Evolutionary conservation across 192 early-diverging fungal species (phyloP), one percentile per base, ranked within the genome.

Genomic region (Coemansia sp.): DNA sequence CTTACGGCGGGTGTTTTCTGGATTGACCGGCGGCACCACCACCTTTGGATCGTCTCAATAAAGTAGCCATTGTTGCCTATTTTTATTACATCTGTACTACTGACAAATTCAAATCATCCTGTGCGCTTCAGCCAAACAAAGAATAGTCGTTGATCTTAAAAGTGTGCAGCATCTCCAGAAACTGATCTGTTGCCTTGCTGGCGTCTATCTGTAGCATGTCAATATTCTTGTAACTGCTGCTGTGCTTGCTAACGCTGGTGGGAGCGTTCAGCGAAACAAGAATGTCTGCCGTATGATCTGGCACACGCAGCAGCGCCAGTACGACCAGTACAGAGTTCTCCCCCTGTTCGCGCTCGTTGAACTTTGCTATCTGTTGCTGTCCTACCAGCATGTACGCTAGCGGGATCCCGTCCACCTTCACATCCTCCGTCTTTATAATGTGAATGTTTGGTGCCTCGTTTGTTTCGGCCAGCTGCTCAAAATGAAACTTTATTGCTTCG

Each of bases 201-300:
- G 25, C 23, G 10, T 38, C 10, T n/a, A 2, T 24, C 12, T 22
- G 29, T 17, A 4, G 29, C 15, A 4, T 11, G 12, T 39, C 38
- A 2, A 12, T 41, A 12, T 32, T 5, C 37, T 2, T 29, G 53
- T 15, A 29, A 24, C 65, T 60, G 51, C 59, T 62, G 25, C 66
- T 62, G 29, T 25, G 35, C 35, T 45, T 25, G 19, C 87, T 84
- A 37, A 93, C 72, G 4, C 70, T 64, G 1, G 87, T 55, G 1
- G 92, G 92, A 0, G 84, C 83, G 66, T 96, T 95, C 50, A 86
- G 76, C 0, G 92, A 86, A 4, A 96, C 78, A 5, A 95, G 80
- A 10, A 96, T 65, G 57, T 96, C 94, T 0, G 92, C 90, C 4
- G 68, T 45, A 11, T 90, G 86, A 2, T 83, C 65, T 0, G 88